phyloP scores from a whole-genome alignment of 1,284 basidiomycete species.

The Ustilago crameri region DNA sequence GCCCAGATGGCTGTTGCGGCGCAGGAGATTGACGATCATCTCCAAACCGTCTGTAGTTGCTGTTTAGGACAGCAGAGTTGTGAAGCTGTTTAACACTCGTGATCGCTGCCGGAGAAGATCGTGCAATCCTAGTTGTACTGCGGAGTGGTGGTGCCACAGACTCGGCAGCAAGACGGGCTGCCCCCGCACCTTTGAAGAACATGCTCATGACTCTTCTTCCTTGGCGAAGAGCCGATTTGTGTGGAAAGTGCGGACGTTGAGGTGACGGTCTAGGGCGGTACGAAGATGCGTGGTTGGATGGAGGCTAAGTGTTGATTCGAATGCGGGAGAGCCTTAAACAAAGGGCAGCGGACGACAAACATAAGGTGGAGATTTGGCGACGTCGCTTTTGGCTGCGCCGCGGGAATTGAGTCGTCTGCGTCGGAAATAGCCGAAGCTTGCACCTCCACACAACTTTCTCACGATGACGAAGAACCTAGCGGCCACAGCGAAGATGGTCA shows the following conservation, averaged over 20 bases:
- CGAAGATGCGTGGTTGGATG: neutral
- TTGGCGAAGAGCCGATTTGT: neutral
- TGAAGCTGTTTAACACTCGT: neutral
- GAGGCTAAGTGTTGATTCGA: neutral
- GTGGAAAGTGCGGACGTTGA: neutral
- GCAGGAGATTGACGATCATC: neutral
- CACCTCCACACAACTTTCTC: slow-evolving; percentile 8
- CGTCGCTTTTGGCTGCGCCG: no score
- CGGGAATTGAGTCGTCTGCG: no score
- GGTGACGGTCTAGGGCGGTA: neutral
- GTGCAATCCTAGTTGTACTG: neutral
- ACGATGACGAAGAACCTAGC: neutral
- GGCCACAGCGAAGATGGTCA: neutral
- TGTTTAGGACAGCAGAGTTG: slow-evolving; percentile 3
- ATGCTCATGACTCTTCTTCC: neutral
- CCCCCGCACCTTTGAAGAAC: neutral
- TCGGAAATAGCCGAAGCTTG: no score
- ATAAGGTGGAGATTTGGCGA: neutral
- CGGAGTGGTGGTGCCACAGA: neutral
- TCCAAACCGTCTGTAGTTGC: slow-evolving; percentile 1
- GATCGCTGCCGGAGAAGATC: neutral
- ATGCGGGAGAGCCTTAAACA: no score
- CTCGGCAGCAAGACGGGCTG: neutral
- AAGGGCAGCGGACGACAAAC: neutral
- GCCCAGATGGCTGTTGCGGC: slow-evolving; percentile 3